Evolutionary conservation across 768 basidiomycete genomes (phyloP).

Genomic region (Leccinum subtestaceum): DNA sequence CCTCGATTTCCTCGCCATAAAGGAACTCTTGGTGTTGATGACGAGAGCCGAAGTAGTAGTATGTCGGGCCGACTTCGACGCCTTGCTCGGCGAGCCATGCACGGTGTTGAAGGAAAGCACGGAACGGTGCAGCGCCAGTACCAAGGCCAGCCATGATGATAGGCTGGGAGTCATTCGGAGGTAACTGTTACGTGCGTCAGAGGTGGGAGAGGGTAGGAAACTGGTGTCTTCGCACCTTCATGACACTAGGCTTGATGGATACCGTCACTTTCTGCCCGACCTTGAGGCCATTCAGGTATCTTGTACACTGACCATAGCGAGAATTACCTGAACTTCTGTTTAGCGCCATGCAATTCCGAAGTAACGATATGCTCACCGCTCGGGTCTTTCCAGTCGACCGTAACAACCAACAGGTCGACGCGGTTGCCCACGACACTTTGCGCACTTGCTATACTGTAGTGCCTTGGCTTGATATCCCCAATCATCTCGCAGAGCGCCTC

Average conservation of each 20-base stretch:
- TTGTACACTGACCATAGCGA: constrained; percentile 92
- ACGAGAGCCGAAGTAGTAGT: constrained; percentile 99
- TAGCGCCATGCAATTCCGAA: not conserved
- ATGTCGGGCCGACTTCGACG: constrained; percentile 81
- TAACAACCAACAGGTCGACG: constrained; percentile 93
- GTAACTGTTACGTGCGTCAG: constrained; percentile 52
- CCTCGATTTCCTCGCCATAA: constrained; percentile 95
- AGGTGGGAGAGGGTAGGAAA: not conserved
- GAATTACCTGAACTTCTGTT: constrained; percentile 49
- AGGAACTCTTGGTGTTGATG: constrained; percentile 95
- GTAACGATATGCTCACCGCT: constrained; percentile 51
- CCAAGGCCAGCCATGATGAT: constrained; percentile 99
- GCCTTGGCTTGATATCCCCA: constrained; percentile 94
- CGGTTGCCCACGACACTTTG: constrained; percentile 94
- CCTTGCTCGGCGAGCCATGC: constrained; percentile 77
- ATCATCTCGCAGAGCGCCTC: constrained; percentile 85
- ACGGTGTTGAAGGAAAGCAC: constrained; percentile 96
- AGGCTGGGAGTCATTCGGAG: constrained; percentile 79
- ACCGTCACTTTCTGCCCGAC: constrained; percentile 93
- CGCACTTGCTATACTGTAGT: constrained; percentile 96
- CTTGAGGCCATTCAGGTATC: constrained; percentile 83
- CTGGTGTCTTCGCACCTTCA: constrained; percentile 67
- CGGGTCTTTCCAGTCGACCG: constrained; percentile 90
- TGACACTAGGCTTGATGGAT: constrained; percentile 97
- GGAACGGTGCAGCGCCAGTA: constrained; percentile 98